Evolutionary conservation across 2,329 filamentous ascomycete genomes (phyloP), one percentile per base, ranked within the genome.

Genomic region (Talaromyces marneffei): DNA sequence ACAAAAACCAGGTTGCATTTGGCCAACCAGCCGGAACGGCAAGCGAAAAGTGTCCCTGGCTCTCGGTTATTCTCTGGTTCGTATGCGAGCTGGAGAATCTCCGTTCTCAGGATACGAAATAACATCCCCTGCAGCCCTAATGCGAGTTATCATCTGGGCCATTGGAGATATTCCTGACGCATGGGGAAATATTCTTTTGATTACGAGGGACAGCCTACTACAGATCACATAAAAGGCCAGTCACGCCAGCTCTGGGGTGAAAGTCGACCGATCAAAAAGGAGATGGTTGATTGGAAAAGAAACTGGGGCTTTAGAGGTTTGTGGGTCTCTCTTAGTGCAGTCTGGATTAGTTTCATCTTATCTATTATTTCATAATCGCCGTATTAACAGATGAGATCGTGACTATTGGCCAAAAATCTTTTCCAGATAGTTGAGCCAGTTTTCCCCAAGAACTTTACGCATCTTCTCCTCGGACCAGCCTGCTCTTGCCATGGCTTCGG

Each of bases 391-490:
- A n/a, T n/a, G n/a, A n/a, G n/a, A n/a, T n/a, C n/a, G n/a, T 33
- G 29, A 20, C 50, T 35, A 63, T 10, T 63, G 48, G 12, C 57
- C 57, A 39, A 63, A 66, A 25, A 77, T 73, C 62, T 71, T 74
- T 25, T 75, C 73, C 8, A 76, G 62, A 56, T 77, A 77, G 10
- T 64, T 66, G 7, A 77, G 61, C 75, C 74, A 76, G 44, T 77
- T 77, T 67, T 77, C 74, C 0, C 73, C 74, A 9, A 76, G 62
- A 3, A 77, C 73, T 60, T 77, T 77, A 14, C 65, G 63, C 66
- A 76, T 78, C 64, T 75, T 77, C 33, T 68, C 65, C 62, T 74
- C 70, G 25, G 66, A 66, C 75, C 75, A 77, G 3, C 73, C 74
- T 55, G 71, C 73, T 35, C 70, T 70, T 3, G 72, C 72, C 75